Percentiles rank a stretch among this genome's conserved stretches.
Evolutionary conservation across 2,329 filamentous ascomycete species (phyloP).

Genomic region (Pestalotiopsis fici): DNA sequence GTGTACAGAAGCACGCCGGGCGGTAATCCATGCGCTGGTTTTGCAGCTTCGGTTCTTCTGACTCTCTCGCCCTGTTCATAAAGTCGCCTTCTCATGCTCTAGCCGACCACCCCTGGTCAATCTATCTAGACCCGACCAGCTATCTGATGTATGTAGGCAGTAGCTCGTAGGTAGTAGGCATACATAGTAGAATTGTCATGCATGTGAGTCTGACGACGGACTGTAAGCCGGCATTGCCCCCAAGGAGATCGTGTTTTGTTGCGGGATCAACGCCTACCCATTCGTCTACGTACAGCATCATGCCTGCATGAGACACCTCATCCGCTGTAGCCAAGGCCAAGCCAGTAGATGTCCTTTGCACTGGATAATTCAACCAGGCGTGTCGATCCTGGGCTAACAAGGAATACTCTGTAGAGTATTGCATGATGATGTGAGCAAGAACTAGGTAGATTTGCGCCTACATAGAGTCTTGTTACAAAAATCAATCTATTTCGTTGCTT

Average conservation of each 20-base stretch:
- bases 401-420: no score
- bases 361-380: neutral
- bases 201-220: neutral
- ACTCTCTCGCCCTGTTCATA: neutral
- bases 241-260: neutral
- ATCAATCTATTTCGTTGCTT: no score
- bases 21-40: neutral
- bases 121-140: neutral
- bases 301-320: neutral
- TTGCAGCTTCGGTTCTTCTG: neutral
- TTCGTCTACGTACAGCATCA: neutral
- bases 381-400: no score
- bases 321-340: neutral
- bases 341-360: neutral
- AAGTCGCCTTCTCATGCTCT: neutral
- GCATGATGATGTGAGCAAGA: no score
- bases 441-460: no score
- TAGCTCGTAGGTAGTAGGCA: no score
- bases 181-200: neutral
- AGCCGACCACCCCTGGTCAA: neutral
- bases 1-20: neutral
- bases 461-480: no score
- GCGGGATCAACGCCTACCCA: neutral
- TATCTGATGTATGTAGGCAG: neutral
- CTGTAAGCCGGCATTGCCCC: neutral